Base-by-base conservation (phyloP, 2,329 filamentous ascomycete species). In the Aspergillus viridinutans region DNA sequence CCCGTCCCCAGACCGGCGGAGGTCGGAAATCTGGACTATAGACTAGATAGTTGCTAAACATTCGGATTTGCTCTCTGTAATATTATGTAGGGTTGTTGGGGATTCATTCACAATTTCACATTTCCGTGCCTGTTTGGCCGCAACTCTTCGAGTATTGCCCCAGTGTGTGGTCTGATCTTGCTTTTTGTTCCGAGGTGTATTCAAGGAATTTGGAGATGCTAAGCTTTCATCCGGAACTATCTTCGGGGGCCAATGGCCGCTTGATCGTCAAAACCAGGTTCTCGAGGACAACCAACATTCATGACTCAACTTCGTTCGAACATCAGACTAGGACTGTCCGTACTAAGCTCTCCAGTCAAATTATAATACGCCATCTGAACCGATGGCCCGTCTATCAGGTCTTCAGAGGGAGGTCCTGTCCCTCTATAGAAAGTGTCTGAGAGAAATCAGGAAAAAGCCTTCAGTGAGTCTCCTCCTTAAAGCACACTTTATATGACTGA, bases 321-420 rank as follows among this genome's bases (percentile, higher is more conserved):
- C 6, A 38, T 17, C 32, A 38, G 32, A 17, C 32, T 17, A 17
- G 14, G 32, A 6, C 32, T 6, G 7, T 6, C 12, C 2, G 32
- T 38, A 17, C 32, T 17, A 23, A 43, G n/a, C 21, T 23, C 12
- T 17, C 43, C 21, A 14, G 9, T 6, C 4, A 7, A 12, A 14
- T 3, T 12, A 52, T 42, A 48, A 23, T 53, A 57, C 55, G 29
- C 49, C 51, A 23, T 52, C 38, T 45, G 52, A 56, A 17, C 25
- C 53, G 55, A 73, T 73, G 70, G 67, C 69, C 35, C 64, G 85
- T 66, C 79, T 92, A 26, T 96, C 92, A 7, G 94, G 94, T 38
- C 80, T 97, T n/a, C 93, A 97, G 72, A 88, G 85, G 67, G 91
- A 96, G 68, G 93, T 97, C 3, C 75, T 97, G 52, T 81, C 86